Evolutionary conservation across 805 yeast species (phyloP), one percentile per base, ranked within the genome.

Genomic region (Starmera amethionina): DNA sequence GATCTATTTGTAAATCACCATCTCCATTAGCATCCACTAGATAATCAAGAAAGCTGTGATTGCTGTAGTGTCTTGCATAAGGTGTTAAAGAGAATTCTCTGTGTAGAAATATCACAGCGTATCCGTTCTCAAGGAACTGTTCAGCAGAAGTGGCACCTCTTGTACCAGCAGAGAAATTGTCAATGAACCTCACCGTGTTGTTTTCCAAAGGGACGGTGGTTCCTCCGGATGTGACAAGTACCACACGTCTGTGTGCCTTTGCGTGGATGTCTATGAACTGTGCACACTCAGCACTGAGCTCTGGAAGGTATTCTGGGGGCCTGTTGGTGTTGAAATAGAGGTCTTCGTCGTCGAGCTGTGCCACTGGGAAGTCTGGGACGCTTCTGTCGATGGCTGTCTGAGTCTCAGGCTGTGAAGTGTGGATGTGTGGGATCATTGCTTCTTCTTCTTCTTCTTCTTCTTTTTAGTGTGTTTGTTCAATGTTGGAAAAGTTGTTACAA

Each of bases 81-180:
- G 99, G 99, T 47, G 85, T 69, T 41, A 93, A 68, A 0, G 96
- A 84, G 60, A 87, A 90, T 59, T 93, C 96, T 35, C 99, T 70
- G 60, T 93, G 95, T 33, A 93, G 62, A 54, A 93, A 93, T 29
- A 93, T 82, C 31, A 93, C 98, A 12, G 96, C 90, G 55, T 93
- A 93, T 2, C 88, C 96, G 42, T 75, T 66, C 41, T 82, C 85
- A 40, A 93, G 64, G 50, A 90, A 86, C 55, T 85, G 82, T 60
- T 93, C 98, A 4, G 97, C 96, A 32, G 94, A 81, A 0, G 96
- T 79, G 4, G 98, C 95, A 41, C 98, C 99, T 60, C 99, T 75
- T 0, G 97, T 93, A 19, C 99, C 99, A 19, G 97, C 97, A 47
- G 93, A 80, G 59, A 93, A 93, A 56, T 93, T 93, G 62, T 93